phyloP scores from a whole-genome alignment of 441 rosid species.

The Viola pubescens region DNA sequence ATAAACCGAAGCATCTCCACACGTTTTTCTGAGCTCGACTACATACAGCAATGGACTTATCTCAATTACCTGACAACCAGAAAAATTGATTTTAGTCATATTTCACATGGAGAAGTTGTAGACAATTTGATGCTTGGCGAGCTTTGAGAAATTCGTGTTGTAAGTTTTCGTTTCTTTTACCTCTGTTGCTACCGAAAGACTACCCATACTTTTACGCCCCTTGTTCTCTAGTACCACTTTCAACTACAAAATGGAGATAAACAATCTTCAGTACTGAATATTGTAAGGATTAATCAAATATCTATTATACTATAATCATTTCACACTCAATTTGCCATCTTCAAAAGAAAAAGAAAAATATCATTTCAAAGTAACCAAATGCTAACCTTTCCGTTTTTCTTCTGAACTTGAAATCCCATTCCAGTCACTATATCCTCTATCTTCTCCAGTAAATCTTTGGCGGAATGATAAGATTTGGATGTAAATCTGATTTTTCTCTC shows the following conservation, averaged over 20 bases:
- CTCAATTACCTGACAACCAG: conserved; percentile 49
- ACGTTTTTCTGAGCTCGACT: conserved; percentile 80
- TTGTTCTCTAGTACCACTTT: conserved; percentile 59
- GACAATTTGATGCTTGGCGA: neutral
- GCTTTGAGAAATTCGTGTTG: neutral
- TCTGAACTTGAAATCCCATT: conserved; percentile 89
- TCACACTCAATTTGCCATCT: too few relatives aligned
- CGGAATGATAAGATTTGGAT: conserved; percentile 47
- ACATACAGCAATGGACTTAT: conserved; percentile 74
- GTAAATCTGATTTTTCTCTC: conserved; percentile 94
- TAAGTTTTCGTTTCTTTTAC: conserved; percentile 25
- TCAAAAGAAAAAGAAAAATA: too few relatives aligned
- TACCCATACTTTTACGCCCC: conserved; percentile 43
- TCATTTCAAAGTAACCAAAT: neutral
- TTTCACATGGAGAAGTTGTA: neutral
- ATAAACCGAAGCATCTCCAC: conserved; percentile 68
- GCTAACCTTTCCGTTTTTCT: conserved; percentile 72
- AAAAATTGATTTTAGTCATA: too few relatives aligned
- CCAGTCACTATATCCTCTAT: conserved; percentile 57
- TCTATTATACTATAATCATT: too few relatives aligned
- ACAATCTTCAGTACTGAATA: neutral
- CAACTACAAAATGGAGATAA: conserved; percentile 35
- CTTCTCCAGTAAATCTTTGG: conserved; percentile 65
- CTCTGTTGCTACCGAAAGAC: conserved; percentile 83
- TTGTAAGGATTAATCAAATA: too few relatives aligned